A percentile compares a stretch with the other conserved stretches of the same genome.
Evolutionary conservation across 305 asterid genomes (phyloP).

Genomic region (Solanum hybrid): DNA sequence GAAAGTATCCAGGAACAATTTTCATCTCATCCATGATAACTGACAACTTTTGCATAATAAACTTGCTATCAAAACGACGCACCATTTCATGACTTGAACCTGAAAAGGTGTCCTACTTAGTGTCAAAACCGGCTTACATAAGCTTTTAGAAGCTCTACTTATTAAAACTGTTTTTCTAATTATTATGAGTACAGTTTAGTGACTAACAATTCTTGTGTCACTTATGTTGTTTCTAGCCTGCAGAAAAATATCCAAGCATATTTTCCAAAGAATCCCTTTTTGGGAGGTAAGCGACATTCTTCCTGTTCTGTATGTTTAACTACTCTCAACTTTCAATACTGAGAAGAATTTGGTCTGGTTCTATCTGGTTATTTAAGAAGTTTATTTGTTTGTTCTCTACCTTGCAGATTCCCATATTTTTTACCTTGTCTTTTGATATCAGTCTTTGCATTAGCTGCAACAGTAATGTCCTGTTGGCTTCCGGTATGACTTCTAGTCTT

Average conservation of each 20-base stretch:
- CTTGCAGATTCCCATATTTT: slow-evolving; percentile 66
- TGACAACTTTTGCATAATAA: background rate
- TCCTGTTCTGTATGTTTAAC: background rate
- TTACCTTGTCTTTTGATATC: slow-evolving; percentile 72
- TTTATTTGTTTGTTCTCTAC: background rate
- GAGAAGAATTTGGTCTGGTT: background rate
- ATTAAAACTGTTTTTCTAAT: background rate
- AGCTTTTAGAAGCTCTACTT: background rate
- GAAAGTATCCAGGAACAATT: background rate
- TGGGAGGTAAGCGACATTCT: slow-evolving; percentile 33
- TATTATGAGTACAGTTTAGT: background rate
- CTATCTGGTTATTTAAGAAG: background rate
- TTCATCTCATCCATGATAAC: background rate
- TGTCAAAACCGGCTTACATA: background rate
- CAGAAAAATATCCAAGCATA: slow-evolving; percentile 50
- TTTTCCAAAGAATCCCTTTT: slow-evolving; percentile 39
- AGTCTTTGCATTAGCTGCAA: slow-evolving; percentile 38
- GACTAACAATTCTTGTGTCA: background rate
- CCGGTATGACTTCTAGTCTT: slow-evolving; percentile 41
- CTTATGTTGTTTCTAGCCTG: slow-evolving; percentile 37
- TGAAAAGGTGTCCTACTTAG: background rate
- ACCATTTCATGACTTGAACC: background rate
- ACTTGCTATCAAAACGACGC: background rate
- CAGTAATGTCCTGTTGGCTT: slow-evolving; percentile 55
- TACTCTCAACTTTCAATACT: background rate